Conservation (phyloP, 495 filamentous ascomycete genomes). For the Acidiella bohemica region DNA sequence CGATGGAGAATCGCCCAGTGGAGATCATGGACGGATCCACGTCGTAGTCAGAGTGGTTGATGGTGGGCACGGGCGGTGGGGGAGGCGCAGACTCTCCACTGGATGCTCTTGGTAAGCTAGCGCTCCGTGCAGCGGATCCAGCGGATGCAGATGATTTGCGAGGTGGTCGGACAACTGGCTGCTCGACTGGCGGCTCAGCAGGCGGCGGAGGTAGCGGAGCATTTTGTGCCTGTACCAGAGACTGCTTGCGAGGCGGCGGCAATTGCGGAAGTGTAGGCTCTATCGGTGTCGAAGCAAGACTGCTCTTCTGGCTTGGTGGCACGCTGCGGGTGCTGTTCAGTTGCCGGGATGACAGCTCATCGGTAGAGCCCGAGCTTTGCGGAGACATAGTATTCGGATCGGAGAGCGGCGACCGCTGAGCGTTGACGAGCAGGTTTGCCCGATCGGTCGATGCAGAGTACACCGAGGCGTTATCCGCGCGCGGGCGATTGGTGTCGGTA, state of each 20-base stretch:
- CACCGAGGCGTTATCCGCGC: slow-evolving; percentile 48
- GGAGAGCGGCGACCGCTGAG: slow-evolving; percentile 51
- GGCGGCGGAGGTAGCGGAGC: slow-evolving; percentile 14
- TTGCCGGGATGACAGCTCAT: slow-evolving; percentile 5
- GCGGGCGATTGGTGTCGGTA: slow-evolving; percentile 25
- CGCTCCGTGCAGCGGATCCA: not conserved
- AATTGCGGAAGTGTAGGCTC: not conserved
- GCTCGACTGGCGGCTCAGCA: not conserved
- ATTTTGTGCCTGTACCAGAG: slow-evolving; percentile 1
- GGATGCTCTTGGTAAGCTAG: slow-evolving; percentile 26
- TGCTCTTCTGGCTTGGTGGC: slow-evolving; percentile 7
- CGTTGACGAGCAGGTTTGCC: slow-evolving; percentile 47
- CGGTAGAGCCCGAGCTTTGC: not conserved
- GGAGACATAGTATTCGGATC: slow-evolving; percentile 12
- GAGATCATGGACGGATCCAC: slow-evolving; percentile 8
- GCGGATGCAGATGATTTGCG: slow-evolving; percentile 21
- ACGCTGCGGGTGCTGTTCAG: slow-evolving; percentile 7
- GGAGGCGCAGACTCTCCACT: slow-evolving; percentile 41
- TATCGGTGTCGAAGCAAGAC: slow-evolving; percentile 4
- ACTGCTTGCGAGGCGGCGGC: slow-evolving; percentile 7
- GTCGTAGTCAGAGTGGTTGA: slow-evolving; percentile 1
- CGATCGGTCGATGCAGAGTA: slow-evolving; percentile 47
- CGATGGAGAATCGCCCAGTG: slow-evolving; percentile 14
- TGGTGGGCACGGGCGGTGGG: not conserved
- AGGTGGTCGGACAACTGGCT: slow-evolving; percentile 3